These are phyloP conservation scores for Tulasnella sp. DNA, from an alignment of 768 basidiomycete genomes.

Conservation along the genomic window DNA sequence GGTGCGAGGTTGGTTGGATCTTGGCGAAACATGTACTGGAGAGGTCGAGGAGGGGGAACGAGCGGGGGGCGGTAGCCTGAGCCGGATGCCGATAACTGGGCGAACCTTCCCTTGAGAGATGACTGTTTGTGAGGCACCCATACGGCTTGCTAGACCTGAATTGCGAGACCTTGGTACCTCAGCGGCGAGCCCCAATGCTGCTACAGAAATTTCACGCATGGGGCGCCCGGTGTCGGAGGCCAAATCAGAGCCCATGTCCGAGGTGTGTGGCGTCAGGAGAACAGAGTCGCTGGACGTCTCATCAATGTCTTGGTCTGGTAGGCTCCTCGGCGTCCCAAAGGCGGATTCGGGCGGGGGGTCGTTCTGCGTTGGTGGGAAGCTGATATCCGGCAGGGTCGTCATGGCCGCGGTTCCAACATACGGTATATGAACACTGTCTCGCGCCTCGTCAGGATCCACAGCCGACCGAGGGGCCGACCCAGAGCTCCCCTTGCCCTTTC, in stretches of 20 bases:
- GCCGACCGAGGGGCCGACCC: background rate
- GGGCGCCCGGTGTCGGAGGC: background rate
- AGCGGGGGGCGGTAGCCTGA: no score
- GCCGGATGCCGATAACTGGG: no score
- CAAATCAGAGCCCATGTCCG: background rate
- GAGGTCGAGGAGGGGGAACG: no score
- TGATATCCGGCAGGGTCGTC: background rate
- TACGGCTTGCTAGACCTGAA: no score
- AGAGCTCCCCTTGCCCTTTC: background rate
- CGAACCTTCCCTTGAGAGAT: no score
- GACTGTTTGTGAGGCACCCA: no score
- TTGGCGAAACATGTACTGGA: no score
- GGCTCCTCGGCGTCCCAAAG: background rate
- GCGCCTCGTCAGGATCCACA: background rate
- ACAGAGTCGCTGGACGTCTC: background rate
- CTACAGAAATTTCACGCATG: no score
- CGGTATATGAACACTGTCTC: constrained; percentile 24
- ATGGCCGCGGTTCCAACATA: constrained; percentile 19
- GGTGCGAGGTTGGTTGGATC: no score
- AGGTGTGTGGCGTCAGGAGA: background rate
- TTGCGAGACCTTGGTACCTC: no score
- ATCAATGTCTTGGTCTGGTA: background rate
- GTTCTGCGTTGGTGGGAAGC: background rate
- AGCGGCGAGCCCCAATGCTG: no score
- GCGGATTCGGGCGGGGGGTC: background rate